A percentile compares a stretch with the other conserved stretches of the same genome.
Evolutionary conservation across 2,329 filamentous ascomycete genomes (phyloP).

Genomic region (Hypoxylon sp.): DNA sequence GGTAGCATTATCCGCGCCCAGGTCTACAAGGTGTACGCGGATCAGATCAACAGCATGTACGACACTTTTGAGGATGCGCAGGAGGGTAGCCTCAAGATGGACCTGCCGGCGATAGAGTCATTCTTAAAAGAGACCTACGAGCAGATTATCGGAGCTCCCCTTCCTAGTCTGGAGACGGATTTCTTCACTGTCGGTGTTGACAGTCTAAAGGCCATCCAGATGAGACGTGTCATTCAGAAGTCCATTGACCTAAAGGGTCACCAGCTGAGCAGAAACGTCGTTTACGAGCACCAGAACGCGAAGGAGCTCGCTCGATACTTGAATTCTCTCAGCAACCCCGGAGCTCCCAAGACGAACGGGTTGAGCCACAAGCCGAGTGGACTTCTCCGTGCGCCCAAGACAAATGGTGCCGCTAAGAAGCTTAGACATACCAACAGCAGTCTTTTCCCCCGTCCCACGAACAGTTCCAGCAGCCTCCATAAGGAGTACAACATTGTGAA

Average conservation of each 20-base stretch:
- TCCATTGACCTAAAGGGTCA: slow-evolving; percentile 40
- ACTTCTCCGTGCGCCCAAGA: too few species aligned
- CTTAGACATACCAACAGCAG: too few species aligned
- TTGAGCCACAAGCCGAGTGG: too few species aligned
- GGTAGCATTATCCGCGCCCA: slow-evolving; percentile 63
- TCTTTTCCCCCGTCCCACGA: too few species aligned
- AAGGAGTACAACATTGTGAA: slow-evolving; percentile 47
- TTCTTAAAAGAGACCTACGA: too few species aligned
- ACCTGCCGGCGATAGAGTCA: too few species aligned
- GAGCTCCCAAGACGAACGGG: too few species aligned
- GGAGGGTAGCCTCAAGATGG: too few species aligned
- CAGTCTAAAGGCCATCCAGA: slow-evolving; percentile 42
- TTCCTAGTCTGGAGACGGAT: slow-evolving; percentile 41
- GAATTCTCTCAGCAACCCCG: slow-evolving; percentile 27
- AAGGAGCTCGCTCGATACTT: slow-evolving; percentile 35
- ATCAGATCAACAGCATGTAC: slow-evolving; percentile 58
- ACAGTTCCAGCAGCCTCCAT: slow-evolving; percentile 18
- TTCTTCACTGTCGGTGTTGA: slow-evolving; percentile 44
- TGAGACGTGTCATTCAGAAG: slow-evolving; percentile 38
- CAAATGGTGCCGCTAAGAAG: too few species aligned
- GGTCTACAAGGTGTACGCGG: slow-evolving; percentile 58
- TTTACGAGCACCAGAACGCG: slow-evolving; percentile 46
- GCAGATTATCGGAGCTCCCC: too few species aligned
- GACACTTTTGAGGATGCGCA: too few species aligned
- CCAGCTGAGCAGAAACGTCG: slow-evolving; percentile 39